Evolutionary conservation across 2,329 filamentous ascomycete species (phyloP).

Genomic region (Fonsecaea nubica): DNA sequence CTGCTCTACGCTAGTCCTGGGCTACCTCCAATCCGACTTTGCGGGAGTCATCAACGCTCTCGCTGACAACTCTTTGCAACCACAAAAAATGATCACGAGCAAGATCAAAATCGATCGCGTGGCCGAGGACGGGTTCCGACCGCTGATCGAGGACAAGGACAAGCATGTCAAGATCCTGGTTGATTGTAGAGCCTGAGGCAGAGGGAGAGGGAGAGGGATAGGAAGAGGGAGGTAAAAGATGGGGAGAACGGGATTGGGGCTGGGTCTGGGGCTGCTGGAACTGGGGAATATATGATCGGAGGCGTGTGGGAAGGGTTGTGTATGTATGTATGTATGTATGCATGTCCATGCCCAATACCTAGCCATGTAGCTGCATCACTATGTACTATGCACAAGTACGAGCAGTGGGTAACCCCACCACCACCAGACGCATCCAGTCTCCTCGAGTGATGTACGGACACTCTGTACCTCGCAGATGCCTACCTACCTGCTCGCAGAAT

Average conservation of each 20-base stretch:
- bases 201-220: neutral
- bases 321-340: too few relatives aligned
- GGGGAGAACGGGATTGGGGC: neutral
- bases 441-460: too few relatives aligned
- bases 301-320: too few relatives aligned
- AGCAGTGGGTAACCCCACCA: too few relatives aligned
- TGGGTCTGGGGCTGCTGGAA: too few relatives aligned
- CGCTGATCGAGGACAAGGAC: slow-evolving; percentile 65
- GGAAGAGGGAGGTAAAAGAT: neutral
- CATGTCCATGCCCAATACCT: too few relatives aligned
- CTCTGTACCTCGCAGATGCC: too few relatives aligned
- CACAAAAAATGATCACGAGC: slow-evolving; percentile 66
- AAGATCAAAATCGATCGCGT: slow-evolving; percentile 63
- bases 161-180: slow-evolving; percentile 69
- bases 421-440: too few relatives aligned
- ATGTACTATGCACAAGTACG: too few relatives aligned
- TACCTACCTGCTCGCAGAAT: too few relatives aligned
- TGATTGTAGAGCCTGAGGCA: slow-evolving; percentile 31
- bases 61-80: slow-evolving; percentile 57
- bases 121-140: slow-evolving; percentile 63
- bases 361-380: too few relatives aligned
- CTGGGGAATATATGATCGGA: too few relatives aligned
- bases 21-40: slow-evolving; percentile 63
- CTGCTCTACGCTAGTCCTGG: slow-evolving; percentile 43
- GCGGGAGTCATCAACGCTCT: slow-evolving; percentile 62